phyloP scores from a whole-genome alignment of 805 yeast species.

The Cyberlindnera maritima region DNA sequence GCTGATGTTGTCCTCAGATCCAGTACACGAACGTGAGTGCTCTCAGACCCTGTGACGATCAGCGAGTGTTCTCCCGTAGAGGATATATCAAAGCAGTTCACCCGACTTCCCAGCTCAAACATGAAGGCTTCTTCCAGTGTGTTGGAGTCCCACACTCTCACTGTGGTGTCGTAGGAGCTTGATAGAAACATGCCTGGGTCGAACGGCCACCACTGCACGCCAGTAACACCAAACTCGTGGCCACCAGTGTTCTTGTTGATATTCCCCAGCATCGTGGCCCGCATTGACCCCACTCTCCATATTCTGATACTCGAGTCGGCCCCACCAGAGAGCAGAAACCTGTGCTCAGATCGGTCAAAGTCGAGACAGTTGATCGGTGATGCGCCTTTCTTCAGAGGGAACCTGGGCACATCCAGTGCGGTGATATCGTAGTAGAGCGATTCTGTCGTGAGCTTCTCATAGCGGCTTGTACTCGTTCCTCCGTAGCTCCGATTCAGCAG shows the following conservation, averaged over 20 bases:
- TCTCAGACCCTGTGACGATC: conserved; percentile 71
- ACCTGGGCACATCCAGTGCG: conserved; percentile 21
- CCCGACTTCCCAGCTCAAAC: conserved; percentile 58
- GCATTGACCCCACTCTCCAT: conserved; percentile 49
- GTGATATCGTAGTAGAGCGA: conserved; percentile 24
- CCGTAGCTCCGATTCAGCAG: conserved; percentile 9
- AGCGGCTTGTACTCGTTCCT: conserved; percentile 3
- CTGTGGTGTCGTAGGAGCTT: conserved; percentile 73
- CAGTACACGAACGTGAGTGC: conserved; percentile 62
- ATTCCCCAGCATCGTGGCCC: conserved; percentile 13
- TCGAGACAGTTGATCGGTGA: conserved; percentile 56
- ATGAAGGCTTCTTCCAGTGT: conserved; percentile 62
- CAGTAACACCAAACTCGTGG: conserved; percentile 73
- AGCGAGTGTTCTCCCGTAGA: conserved; percentile 44
- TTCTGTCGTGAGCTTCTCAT: conserved; percentile 23
- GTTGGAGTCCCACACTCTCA: conserved; percentile 81
- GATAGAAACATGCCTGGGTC: conserved; percentile 86
- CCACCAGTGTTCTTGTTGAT: conserved; percentile 32
- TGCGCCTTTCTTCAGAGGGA: conserved; percentile 16
- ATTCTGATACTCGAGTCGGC: conserved; percentile 67
- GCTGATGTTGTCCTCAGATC: conserved; percentile 74
- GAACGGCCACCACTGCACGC: conserved; percentile 82
- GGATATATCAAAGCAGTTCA: conserved; percentile 67
- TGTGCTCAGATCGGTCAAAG: conserved; percentile 44
- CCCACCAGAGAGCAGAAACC: conserved; percentile 64